Conservation (phyloP, 148 eudicot genomes). For the Camellia sinensis region DNA sequence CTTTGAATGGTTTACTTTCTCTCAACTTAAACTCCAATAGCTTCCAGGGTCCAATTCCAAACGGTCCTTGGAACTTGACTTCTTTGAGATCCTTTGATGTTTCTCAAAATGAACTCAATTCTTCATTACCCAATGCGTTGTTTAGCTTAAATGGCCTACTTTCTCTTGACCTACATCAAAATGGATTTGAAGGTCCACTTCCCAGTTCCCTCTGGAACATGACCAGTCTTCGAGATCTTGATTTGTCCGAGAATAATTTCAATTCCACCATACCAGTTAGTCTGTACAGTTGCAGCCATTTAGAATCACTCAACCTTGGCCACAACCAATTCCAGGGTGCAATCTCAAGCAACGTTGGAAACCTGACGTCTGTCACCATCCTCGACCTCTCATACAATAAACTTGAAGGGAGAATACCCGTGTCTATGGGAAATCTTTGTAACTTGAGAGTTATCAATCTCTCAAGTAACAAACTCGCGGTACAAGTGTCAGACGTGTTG, state of each 20-base stretch:
- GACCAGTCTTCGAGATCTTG: background rate
- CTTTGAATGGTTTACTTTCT: background rate
- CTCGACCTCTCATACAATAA: background rate
- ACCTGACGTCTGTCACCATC: slow-evolving; percentile 4
- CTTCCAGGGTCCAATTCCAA: no score
- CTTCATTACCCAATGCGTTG: no score
- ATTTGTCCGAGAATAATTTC: slow-evolving; percentile 6
- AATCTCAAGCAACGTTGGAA: slow-evolving; percentile 1
- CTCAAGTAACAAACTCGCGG: background rate
- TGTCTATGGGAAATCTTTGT: slow-evolving; percentile 5
- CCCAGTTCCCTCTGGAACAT: background rate
- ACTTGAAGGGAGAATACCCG: slow-evolving; percentile 11
- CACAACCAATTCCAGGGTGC: background rate
- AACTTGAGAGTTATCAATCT: background rate
- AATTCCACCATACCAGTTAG: slow-evolving; percentile 19
- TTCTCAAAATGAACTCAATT: no score
- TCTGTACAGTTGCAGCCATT: background rate
- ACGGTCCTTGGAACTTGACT: no score
- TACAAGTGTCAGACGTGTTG: background rate
- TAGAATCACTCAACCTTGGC: background rate
- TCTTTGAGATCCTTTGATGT: no score
- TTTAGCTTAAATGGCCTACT: no score
- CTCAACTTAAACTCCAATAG: background rate
- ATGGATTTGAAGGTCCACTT: background rate
- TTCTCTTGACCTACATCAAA: no score